Percentiles rank a stretch among this genome's conserved stretches.
Evolutionary conservation across 305 asterid species (phyloP).

Genomic region (Nicotiana rustica): DNA sequence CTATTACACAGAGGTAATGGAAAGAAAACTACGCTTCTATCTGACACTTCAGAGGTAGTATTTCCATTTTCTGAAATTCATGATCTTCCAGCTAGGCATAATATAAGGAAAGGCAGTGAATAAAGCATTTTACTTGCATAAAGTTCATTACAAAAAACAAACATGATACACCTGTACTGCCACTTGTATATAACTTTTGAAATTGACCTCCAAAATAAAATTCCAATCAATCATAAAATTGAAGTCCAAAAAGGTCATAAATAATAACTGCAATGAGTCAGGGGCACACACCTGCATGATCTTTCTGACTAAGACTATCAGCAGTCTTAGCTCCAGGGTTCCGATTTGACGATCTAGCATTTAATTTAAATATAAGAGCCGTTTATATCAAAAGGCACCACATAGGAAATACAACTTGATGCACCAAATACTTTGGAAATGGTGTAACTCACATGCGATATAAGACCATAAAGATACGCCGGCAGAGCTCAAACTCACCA

Average conservation of each 20-base stretch:
- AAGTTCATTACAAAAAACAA: slow-evolving; percentile 15
- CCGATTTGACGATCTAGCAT: slow-evolving; percentile 76
- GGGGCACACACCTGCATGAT: slow-evolving; percentile 70
- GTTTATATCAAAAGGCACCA: slow-evolving; percentile 22
- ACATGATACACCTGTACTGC: neutral
- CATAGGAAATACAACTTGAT: neutral
- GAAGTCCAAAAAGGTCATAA: slow-evolving; percentile 20
- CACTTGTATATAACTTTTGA: neutral
- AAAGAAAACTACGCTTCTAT: neutral
- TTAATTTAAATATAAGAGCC: neutral
- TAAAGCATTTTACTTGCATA: slow-evolving; percentile 27
- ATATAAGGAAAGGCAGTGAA: neutral
- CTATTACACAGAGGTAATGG: neutral
- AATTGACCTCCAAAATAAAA: slow-evolving; percentile 11
- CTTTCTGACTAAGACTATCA: slow-evolving; percentile 76
- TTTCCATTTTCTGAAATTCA: slow-evolving; percentile 1
- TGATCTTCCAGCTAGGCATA: slow-evolving; percentile 19
- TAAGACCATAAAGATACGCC: slow-evolving; percentile 90
- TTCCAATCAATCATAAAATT: slow-evolving; percentile 4
- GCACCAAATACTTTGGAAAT: slow-evolving; percentile 2
- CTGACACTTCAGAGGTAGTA: slow-evolving; percentile 8
- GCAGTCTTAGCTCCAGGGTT: slow-evolving; percentile 90
- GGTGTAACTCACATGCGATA: slow-evolving; percentile 79
- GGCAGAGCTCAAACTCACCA: slow-evolving; percentile 84
- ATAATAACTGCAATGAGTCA: slow-evolving; percentile 33